A percentile compares a stretch with the other conserved stretches of the same genome.
phyloP scores from a whole-genome alignment of 164 flowering plant species.

The Chloranthus sessilifolius region DNA sequence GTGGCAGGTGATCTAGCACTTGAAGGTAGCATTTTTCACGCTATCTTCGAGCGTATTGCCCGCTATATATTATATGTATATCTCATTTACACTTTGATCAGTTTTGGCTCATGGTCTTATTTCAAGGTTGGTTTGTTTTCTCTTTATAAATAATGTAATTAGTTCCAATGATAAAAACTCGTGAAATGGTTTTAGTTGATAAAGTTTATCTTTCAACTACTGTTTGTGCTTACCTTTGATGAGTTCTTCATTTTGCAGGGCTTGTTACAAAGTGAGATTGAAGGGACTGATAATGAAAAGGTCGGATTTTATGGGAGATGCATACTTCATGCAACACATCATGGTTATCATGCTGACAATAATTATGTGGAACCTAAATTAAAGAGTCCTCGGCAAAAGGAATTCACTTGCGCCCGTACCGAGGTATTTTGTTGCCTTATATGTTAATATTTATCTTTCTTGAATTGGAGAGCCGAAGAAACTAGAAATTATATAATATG shows the following conservation, averaged over 20 bases:
- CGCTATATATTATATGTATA: no score
- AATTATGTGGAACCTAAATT: conserved; percentile 16
- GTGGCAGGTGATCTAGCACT: no score
- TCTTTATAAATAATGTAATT: no score
- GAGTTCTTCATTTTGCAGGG: conserved; percentile 31
- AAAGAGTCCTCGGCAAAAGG: conserved; percentile 17
- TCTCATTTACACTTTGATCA: no score
- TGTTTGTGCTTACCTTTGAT: neutral
- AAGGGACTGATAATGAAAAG: conserved; percentile 50
- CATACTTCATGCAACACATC: conserved; percentile 35
- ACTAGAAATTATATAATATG: neutral
- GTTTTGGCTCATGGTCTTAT: no score
- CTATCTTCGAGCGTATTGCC: no score
- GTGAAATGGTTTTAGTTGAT: no score
- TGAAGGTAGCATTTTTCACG: no score
- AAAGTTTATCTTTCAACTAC: no score
- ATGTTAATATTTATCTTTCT: neutral
- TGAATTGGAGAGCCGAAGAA: neutral
- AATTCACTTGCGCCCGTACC: conserved; percentile 51
- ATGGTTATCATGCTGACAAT: conserved; percentile 10
- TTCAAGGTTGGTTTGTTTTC: no score
- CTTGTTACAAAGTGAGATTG: conserved; percentile 59
- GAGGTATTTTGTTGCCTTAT: conserved; percentile 30
- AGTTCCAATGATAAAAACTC: no score
- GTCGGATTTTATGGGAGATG: conserved; percentile 64